These are phyloP conservation scores for Plasmodium berghei DNA, from an alignment of 169 alveolate species.

Conservation along the genomic window DNA sequence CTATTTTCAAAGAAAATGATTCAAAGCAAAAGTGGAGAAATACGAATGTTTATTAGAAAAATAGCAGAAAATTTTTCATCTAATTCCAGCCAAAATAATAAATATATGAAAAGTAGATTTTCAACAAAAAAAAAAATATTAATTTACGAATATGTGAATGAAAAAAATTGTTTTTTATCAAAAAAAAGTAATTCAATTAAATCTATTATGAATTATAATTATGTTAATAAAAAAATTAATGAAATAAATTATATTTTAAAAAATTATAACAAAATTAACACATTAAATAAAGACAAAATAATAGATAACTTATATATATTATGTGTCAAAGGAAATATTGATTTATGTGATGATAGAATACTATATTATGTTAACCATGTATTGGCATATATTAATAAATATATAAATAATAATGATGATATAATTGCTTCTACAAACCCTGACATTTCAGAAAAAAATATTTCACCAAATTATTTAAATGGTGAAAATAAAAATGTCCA, in stretches of 20 bases:
- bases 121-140: conserved; percentile 22
- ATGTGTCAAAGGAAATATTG: conserved; percentile 71
- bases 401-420: conserved; percentile 1
- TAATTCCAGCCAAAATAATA: not conserved
- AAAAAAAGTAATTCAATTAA: conserved; percentile 22
- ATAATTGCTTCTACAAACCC: not conserved
- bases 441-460: not conserved
- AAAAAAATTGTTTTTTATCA: conserved; percentile 25
- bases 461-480: not conserved
- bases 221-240: conserved; percentile 39
- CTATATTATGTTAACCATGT: conserved; percentile 30
- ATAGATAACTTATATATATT: conserved; percentile 33
- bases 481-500: not conserved
- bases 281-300: conserved; percentile 17
- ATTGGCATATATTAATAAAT: conserved; percentile 14
- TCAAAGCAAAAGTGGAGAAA: not conserved
- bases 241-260: conserved; percentile 27
- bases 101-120: not conserved
- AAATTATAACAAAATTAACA: not conserved
- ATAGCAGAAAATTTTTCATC: not conserved
- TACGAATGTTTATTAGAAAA: not conserved
- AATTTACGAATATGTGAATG: conserved; percentile 23
- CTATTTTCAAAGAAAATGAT: not conserved
- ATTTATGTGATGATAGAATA: conserved; percentile 36
- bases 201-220: conserved; percentile 44